Evolutionary conservation across 2,329 filamentous ascomycete species (phyloP), one percentile per base, ranked within the genome.

Genomic region (Ophiosphaerella herpotricha): DNA sequence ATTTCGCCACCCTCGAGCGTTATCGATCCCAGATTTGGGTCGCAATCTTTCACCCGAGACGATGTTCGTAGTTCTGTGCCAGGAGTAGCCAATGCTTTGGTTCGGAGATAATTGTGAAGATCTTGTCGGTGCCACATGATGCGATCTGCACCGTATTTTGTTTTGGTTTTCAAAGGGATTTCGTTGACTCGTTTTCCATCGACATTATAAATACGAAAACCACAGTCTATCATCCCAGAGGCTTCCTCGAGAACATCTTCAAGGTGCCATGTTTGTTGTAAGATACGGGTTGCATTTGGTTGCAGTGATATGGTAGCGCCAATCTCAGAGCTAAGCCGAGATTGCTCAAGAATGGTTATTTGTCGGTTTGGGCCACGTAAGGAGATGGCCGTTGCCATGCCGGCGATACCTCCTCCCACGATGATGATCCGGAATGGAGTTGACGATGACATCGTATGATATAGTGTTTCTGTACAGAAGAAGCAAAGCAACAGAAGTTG

Each of bases 61-160:
- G 73, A 70, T 0, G 74, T 77, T 7, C 74, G 64, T 14, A 79
- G 68, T 12, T 63, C 61, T 0, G 52, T 54, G 5, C 61, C 68
- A 3, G 67, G 73, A 0, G 80, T 81, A 1, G 66, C 55, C 9
- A 29, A 29, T 29, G 26, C 26, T 11, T 29, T 29, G 2, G 63
- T 57, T 61, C 80, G 82, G 16, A 85, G 71, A 13, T 66, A 69
- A 4, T 61, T 48, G 54, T 77, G 75, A 0, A 77, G 55, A 49
- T 77, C 75, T 39, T 75, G 73, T 16, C 75, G 64, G 50, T 78
- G 75, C 48, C 75, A 77, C 36, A 77, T 62, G 41, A 77, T 67
- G 7, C 74, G 64, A 43, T 76, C 69, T 7, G 72, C 74, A 4
- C 72, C 75, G 48, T 74, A 76, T 24, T 64, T 58, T 7, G 52